These are phyloP conservation scores for Penicillium bovifimosum DNA, from an alignment of 495 filamentous ascomycete genomes.

Conservation along the genomic window DNA sequence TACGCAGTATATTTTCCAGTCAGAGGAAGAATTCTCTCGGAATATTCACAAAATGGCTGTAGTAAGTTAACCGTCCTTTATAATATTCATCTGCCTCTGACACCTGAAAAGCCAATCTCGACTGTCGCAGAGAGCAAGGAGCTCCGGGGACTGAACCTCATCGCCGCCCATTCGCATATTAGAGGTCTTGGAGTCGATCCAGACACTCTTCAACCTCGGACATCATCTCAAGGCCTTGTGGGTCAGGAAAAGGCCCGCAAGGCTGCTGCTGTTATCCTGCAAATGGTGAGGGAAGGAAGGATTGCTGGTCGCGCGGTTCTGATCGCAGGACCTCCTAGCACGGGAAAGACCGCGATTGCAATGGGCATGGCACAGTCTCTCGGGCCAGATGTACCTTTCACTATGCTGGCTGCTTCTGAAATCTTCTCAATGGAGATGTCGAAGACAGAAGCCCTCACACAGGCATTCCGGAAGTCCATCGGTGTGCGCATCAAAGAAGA, in stretches of 20 bases:
- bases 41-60: constrained; percentile 31
- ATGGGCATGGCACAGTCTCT: constrained; percentile 98
- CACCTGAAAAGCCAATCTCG: constrained; percentile 63
- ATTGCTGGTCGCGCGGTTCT: constrained; percentile 94
- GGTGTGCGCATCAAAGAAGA: constrained; percentile 96
- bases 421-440: constrained; percentile 99
- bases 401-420: constrained; percentile 88
- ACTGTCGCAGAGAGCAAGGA: constrained; percentile 93
- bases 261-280: constrained; percentile 88
- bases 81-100: constrained; percentile 1
- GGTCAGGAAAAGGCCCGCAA: constrained; percentile 95
- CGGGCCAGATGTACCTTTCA: constrained; percentile 91
- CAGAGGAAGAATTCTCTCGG: constrained; percentile 1
- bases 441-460: constrained; percentile 95
- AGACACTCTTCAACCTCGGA: constrained; percentile 81
- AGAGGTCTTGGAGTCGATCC: constrained; percentile 88
- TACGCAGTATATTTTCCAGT: not conserved
- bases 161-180: constrained; percentile 97
- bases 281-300: constrained; percentile 98
- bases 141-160: constrained; percentile 89
- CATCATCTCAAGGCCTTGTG: constrained; percentile 90
- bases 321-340: constrained; percentile 95
- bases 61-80: constrained; percentile 22
- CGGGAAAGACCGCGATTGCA: constrained; percentile 96
- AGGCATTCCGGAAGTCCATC: constrained; percentile 96